A percentile compares a stretch with the other conserved stretches of the same genome.
These are phyloP conservation scores for Saksenaea oblongispora DNA, from an alignment of 371 early-diverging fungal species.

Conservation along the genomic window DNA sequence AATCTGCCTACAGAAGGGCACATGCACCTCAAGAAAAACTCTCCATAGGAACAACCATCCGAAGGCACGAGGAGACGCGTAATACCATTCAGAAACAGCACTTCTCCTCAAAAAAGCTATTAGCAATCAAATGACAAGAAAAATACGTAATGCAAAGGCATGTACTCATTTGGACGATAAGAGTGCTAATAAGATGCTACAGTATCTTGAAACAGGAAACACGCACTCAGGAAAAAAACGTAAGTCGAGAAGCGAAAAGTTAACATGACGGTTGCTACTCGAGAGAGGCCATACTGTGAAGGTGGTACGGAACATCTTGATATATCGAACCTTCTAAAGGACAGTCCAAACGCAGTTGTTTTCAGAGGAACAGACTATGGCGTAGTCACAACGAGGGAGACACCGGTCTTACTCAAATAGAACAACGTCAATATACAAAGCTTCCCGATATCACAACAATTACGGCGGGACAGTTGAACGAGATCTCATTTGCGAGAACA, in stretches of 20 bases:
- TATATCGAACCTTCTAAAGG: not conserved
- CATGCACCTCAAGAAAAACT: too few relatives aligned
- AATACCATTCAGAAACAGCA: not conserved
- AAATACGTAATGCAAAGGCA: not conserved
- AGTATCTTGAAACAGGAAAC: not conserved
- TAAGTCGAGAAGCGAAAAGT: not conserved
- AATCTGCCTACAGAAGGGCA: too few relatives aligned
- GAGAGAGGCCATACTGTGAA: not conserved
- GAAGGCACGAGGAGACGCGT: not conserved
- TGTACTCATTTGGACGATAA: not conserved
- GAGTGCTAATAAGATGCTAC: not conserved
- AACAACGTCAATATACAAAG: too few relatives aligned
- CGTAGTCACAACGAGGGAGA: too few relatives aligned
- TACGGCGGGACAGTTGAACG: too few relatives aligned
- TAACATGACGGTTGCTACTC: not conserved
- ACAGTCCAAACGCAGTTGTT: not conserved
- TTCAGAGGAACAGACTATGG: too few relatives aligned
- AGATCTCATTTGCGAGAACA: too few relatives aligned
- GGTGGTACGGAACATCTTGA: not conserved
- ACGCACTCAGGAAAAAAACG: not conserved
- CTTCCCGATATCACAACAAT: too few relatives aligned
- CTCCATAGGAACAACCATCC: too few relatives aligned
- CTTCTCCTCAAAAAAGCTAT: not conserved
- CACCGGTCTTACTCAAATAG: too few relatives aligned
- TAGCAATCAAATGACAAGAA: not conserved